Base-by-base conservation (phyloP, 495 filamentous ascomycete genomes). In the Pyrenula massariospora region DNA sequence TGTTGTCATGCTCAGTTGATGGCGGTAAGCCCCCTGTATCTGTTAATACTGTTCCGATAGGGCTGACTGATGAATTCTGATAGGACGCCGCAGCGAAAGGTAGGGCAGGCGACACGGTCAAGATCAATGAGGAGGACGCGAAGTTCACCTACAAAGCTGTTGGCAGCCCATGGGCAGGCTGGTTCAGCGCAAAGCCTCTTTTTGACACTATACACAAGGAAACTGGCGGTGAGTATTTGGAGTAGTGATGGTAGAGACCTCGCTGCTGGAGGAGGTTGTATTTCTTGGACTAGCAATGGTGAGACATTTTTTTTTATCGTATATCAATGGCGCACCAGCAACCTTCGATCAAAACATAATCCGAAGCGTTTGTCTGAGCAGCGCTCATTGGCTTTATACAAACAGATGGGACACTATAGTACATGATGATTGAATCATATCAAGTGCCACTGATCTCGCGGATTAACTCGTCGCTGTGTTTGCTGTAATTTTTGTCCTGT, bases 1-100 rank as follows among this genome's bases (percentile, higher is more conserved):
- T 87, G 82, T 66, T 90, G 87, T 63, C 79, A 89, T 62, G 77
- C 79, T n/a, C 86, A 91, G 66, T 66, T 91, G 25, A 60, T 89
- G 57, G 87, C 86, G 5, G 31, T 42, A 42, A 42, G 31, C 15
- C 15, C 31, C 5, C 8, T 15, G 31, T 8, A 42, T 42, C 31
- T 8, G 31, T 5, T 42, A 42, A 42, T 42, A 15, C 31, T 42
- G 5, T 42, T 8, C 31, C 15, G n/a, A n/a, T n/a, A n/a, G n/a
- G 31, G 31, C 31, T 42, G 31, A 42, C 31, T 42, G 31, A 8
- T 15, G 5, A 15, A 5, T 5, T 42, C 5, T 8, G 8, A 42
- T 42, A 42, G 2, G 87, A 91, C 66, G 87, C 87, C 0, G 86
- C 86, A 2, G 85, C 85, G 10, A 73, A 66, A 0, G 85, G 84